Percentiles rank a stretch among this genome's conserved stretches.
Conservation (phyloP, 495 filamentous ascomycete genomes). For the Cairneyella variabilis region DNA sequence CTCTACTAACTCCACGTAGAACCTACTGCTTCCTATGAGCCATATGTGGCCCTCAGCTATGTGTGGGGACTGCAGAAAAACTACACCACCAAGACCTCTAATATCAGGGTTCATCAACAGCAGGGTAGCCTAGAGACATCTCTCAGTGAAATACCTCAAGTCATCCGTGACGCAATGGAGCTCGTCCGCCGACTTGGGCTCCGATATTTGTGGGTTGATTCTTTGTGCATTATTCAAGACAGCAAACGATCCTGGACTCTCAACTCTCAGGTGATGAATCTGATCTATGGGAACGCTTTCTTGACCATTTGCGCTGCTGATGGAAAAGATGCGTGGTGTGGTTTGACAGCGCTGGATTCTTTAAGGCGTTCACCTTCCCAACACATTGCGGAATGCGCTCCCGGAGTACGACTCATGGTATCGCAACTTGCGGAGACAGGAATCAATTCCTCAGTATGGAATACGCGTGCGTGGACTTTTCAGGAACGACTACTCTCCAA, state of each 20-base stretch:
- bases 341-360: conserved; percentile 19
- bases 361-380: neutral
- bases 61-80: conserved; percentile 29
- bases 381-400: conserved; percentile 9
- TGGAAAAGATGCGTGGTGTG: conserved; percentile 22
- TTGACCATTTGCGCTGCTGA: conserved; percentile 28
- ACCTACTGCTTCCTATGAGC: conserved; percentile 1
- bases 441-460: conserved; percentile 26
- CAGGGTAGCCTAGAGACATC: conserved; percentile 17
- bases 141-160: conserved; percentile 20
- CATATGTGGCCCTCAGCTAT: conserved; percentile 31
- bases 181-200: conserved; percentile 24
- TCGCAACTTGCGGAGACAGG: conserved; percentile 12
- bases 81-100: conserved; percentile 15
- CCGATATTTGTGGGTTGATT: conserved; percentile 37
- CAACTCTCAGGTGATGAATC: conserved; percentile 25
- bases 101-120: conserved; percentile 16
- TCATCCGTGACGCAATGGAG: conserved; percentile 25
- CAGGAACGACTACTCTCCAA: conserved; percentile 35
- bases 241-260: conserved; percentile 20
- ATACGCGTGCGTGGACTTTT: conserved; percentile 35
- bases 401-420: conserved; percentile 17
- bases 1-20: neutral
- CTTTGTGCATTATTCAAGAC: neutral
- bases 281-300: conserved; percentile 26